Evolutionary conservation across 192 early-diverging fungal genomes (phyloP), one percentile per base, ranked within the genome.

Genomic region (Coemansia sp.): DNA sequence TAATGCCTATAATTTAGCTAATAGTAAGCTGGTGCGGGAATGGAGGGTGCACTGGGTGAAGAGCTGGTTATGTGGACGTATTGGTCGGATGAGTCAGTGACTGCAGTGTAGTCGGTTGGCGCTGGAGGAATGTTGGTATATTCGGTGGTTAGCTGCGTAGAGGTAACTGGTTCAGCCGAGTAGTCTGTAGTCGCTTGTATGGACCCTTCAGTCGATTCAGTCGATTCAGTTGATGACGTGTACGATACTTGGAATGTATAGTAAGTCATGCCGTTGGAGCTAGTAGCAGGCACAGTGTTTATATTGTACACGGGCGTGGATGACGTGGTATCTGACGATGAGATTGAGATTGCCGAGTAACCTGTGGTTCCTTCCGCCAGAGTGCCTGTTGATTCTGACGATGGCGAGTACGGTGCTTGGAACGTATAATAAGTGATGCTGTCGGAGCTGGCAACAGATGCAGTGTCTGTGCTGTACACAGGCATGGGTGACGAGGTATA

Each of bases 231-330:
- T 53, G 55, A 34, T 19, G 55, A 33, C 15, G 55, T 8, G n/a
- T 57, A 57, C 8, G 55, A 57, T 17, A 57, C 55, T 9, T 57
- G 55, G 17, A 36, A 57, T 2, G 55, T 34, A n/a, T 57, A 57
- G n/a, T 57, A 57, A 35, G 55, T 57, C 4, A 57, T 34, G 4
- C 33, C 34, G 3, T 13, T 15, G 5, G 49, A 25, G 23, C 49
- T 52, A 25, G 49, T 23, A 10, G 13, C 49, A 52, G 49, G 22
- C 22, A 7, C 49, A 22, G 49, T 48, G 45, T 0, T 15, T 1
- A n/a, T 25, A 25, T 7, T 52, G 9, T 20, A 11, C 23, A 23
- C 49, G 9, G 9, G 23, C 49, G 9, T 25, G 9, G 49, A 14
- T 9, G 49, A 25, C 22, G 23, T 52, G 20, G 9, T 11, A 9